Base-by-base conservation (phyloP, 2,329 filamentous ascomycete species). In the Aspergillus sp. region DNA sequence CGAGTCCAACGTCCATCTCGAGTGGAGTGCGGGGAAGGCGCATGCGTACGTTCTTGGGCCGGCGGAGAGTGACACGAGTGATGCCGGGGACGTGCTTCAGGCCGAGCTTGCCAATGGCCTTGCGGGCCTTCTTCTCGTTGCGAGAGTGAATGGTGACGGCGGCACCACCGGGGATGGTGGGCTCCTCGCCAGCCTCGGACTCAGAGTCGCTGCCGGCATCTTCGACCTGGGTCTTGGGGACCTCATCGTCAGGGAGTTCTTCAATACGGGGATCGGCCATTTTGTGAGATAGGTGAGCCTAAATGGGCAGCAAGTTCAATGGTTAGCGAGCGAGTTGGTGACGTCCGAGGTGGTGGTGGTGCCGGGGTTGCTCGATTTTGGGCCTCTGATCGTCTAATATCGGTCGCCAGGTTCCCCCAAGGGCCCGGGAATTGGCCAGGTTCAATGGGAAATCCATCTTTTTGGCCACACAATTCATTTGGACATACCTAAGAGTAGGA, bases 51-150 rank as follows among this genome's bases (percentile, higher is more conserved):
- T 97, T 97, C 89, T 99, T 99, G 75, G 96, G 96, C 82, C 96
- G 88, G 83, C 95, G 91, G 77, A 99, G 89, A 71, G 96, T 99
- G 75, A 99, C 96, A 78, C 95, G 90, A 76, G 95, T 99, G 83
- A 99, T 99, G 79, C 95, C 96, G 76, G 91, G 91, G 72, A 99
- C 91, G 77, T 94, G 93, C 87, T 92, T 95, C 79, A 99, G 85
- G 79, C 96, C 93, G 78, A 98, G 89, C 89, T 99, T 99, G 82
- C 93, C 91, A 80, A 99, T 96, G 77, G 93, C 93, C 89, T 99
- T 99, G 84, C 95, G 91, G 75, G 95, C 96, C 90, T 99, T 99
- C 91, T 99, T 99, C 91, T 99, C 95, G 85, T 98, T 98, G 82
- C 95, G 93, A 79, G 92, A 97, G 88, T 98, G 94, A 77, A 99